Conservation (phyloP, 192 early-diverging fungal species). For the Coemansia sp. region DNA sequence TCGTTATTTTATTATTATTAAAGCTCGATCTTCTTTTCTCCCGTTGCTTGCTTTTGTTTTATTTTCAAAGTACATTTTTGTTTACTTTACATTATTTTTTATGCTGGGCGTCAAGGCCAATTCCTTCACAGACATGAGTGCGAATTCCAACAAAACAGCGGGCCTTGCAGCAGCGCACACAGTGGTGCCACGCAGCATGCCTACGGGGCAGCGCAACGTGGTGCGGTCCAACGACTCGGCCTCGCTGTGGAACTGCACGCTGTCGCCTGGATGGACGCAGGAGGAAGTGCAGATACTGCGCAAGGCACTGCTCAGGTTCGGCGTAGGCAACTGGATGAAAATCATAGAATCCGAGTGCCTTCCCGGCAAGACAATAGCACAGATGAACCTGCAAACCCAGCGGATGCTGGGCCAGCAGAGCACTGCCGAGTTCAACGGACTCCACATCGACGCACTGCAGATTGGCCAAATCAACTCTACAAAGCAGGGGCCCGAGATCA, state of each 20-base stretch:
- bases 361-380: constrained; percentile 95
- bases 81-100: constrained; percentile 9
- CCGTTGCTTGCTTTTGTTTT: constrained; percentile 3
- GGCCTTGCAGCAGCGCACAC: constrained; percentile 17
- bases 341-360: constrained; percentile 88
- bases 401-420: constrained; percentile 94
- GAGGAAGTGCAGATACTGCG: constrained; percentile 82
- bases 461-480: constrained; percentile 87
- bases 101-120: no score
- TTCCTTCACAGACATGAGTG: not conserved
- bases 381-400: constrained; percentile 96
- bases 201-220: constrained; percentile 83
- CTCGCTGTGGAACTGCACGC: constrained; percentile 92
- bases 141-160: constrained; percentile 10
- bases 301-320: constrained; percentile 84
- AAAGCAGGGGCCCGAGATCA: constrained; percentile 80
- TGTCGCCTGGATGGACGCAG: constrained; percentile 90
- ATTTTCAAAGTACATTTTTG: constrained; percentile 11
- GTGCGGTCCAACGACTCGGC: constrained; percentile 92
- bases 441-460: constrained; percentile 86
- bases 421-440: constrained; percentile 90
- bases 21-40: not conserved
- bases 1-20: constrained; percentile 1
- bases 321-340: constrained; percentile 95
- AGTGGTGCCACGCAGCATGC: constrained; percentile 84